phyloP scores from a whole-genome alignment of 1,284 basidiomycete species.

The Ganoderma sp. region DNA sequence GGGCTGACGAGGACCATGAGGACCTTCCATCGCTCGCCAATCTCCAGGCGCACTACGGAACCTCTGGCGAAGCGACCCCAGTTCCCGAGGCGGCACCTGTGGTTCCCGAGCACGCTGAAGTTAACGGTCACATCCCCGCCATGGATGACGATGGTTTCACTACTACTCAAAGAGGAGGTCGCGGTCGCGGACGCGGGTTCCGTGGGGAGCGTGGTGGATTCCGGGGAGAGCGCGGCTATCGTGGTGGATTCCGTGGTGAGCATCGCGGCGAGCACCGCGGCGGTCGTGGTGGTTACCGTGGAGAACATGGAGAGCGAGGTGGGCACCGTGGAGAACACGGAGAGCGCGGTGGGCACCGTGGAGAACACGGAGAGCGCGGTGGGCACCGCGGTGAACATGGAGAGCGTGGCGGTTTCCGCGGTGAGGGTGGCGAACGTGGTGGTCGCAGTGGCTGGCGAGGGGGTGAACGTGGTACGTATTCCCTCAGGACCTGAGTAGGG shows the following conservation, averaged over 20 bases:
- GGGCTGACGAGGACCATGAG: slow-evolving; percentile 56
- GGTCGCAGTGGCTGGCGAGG: slow-evolving; percentile 32
- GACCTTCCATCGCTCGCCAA: slow-evolving; percentile 48
- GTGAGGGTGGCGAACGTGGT: slow-evolving; percentile 38
- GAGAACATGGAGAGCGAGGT: slow-evolving; percentile 37
- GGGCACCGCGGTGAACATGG: slow-evolving; percentile 30
- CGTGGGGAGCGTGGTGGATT: slow-evolving; percentile 42
- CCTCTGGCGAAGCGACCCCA: slow-evolving; percentile 53
- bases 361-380: slow-evolving; percentile 16
- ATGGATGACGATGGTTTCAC: slow-evolving; percentile 68
- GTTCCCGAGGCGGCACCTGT: slow-evolving; percentile 38
- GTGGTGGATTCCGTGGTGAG: slow-evolving; percentile 38
- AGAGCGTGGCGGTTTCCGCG: slow-evolving; percentile 44
- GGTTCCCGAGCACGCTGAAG: slow-evolving; percentile 33
- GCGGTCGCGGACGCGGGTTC: slow-evolving; percentile 40
- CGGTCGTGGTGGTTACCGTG: slow-evolving; percentile 44
- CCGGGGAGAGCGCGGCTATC: slow-evolving; percentile 22
- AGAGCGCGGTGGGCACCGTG: slow-evolving; percentile 27
- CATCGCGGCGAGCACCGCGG: slow-evolving; percentile 36
- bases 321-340: slow-evolving; percentile 31
- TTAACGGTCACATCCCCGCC: slow-evolving; percentile 22
- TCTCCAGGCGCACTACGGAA: slow-evolving; percentile 50
- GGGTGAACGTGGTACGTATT: slow-evolving; percentile 38
- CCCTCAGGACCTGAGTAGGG: not conserved
- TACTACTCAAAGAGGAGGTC: slow-evolving; percentile 50